phyloP scores from a whole-genome alignment of 495 filamentous ascomycete species.

The Neurospora sp. region DNA sequence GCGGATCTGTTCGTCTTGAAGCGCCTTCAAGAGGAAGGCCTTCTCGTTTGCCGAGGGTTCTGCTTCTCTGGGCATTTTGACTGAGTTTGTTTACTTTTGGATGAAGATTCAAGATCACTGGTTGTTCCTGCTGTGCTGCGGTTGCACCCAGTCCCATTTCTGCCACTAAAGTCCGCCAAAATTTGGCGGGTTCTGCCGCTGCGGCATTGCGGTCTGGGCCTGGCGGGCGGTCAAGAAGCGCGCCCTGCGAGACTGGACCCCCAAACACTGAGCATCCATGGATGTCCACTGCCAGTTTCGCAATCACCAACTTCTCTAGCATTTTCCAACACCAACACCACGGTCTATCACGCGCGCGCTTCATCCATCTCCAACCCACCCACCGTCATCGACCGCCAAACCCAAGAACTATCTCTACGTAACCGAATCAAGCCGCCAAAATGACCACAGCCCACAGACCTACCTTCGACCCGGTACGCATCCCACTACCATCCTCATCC shows the following conservation, averaged over 20 bases:
- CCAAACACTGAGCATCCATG: neutral
- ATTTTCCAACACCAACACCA: neutral
- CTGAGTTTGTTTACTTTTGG: neutral
- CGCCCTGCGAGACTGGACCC: neutral
- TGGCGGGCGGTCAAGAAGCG: slow-evolving; percentile 10
- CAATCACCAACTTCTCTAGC: neutral
- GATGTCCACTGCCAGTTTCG: neutral
- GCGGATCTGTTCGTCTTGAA: slow-evolving; percentile 58
- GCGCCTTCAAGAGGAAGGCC: slow-evolving; percentile 63
- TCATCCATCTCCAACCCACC: neutral
- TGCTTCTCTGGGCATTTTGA: slow-evolving; percentile 77
- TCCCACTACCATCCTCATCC: neutral
- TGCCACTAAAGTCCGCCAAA: slow-evolving; percentile 22
- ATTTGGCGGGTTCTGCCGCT: slow-evolving; percentile 16
- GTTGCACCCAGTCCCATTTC: slow-evolving; percentile 13
- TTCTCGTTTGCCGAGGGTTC: slow-evolving; percentile 72
- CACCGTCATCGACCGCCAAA: neutral
- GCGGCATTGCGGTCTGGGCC: neutral
- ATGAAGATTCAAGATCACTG: slow-evolving; percentile 7
- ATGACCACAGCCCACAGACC: slow-evolving; percentile 81
- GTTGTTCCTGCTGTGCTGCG: neutral
- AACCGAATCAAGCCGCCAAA: slow-evolving; percentile 10
- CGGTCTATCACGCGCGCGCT: neutral
- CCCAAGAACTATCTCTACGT: neutral
- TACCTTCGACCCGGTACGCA: slow-evolving; percentile 79